Base-by-base conservation (phyloP, 805 yeast species). In the Wickerhamiella siamensis region DNA sequence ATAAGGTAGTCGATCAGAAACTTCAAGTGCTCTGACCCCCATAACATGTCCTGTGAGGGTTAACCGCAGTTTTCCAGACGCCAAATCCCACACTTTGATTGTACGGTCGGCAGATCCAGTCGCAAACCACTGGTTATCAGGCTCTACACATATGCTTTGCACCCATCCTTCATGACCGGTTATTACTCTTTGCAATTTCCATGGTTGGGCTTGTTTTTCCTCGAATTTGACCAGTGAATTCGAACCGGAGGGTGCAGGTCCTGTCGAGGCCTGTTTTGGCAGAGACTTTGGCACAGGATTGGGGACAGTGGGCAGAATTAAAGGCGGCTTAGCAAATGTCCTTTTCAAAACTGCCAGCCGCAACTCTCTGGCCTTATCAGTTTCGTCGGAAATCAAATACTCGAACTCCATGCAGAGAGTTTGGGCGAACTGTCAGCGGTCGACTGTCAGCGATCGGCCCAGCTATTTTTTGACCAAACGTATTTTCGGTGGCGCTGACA, bases 161-260 rank as follows among this genome's bases (percentile, higher is more conserved):
- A 91, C 84, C 87, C 96, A 87, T 0, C 99, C 98, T 32, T 73
- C 69, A 57, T 91, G 98, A 3, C 97, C 97, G 1, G 82, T 75
- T 1, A 88, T 67, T 3, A 88, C 84, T 43, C 79, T 67, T 55
- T 66, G 68, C 4, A 83, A 66, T 50, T 74, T 72, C 94, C 94
- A 34, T 8, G 5, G 26, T n/a, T n/a, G n/a, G 15, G 5, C 26
- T 14, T 33, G 12, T 5, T 31, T 31, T 6, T 9, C 16, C 16
- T 9, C 10, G 22, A 17, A 33, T 4, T 5, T 21, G 5, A 33
- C 36, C 36, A 16, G 20, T 21, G 22, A 5, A 8, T 17, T 18
- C 12, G 20, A 6, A 10, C 21, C 36, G n/a, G 33, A n/a, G 12
- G n/a, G 8, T 4, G 10, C 33, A 16, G 33, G 33, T n/a, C n/a